A percentile compares a stretch with the other conserved stretches of the same genome.
These are phyloP conservation scores for Capronia americana DNA, from an alignment of 2,329 filamentous ascomycete genomes.

Conservation along the genomic window DNA sequence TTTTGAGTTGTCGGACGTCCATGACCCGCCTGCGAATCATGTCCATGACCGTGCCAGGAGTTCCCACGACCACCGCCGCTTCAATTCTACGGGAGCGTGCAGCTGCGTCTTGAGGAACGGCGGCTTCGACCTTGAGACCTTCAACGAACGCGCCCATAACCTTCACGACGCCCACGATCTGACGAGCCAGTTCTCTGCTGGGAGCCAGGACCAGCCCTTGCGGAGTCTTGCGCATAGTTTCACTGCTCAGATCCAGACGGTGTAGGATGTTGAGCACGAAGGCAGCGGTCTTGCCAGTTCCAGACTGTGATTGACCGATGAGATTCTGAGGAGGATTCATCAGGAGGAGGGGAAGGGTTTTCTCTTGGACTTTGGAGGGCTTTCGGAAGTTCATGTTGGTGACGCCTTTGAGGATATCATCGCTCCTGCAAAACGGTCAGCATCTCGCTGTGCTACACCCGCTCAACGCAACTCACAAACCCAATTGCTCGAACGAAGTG, in stretches of 20 bases:
- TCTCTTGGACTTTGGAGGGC: conserved; percentile 97
- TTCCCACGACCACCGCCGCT: conserved; percentile 85
- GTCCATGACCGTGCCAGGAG: conserved; percentile 90
- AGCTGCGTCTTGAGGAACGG: conserved; percentile 76
- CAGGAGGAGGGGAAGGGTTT: conserved; percentile 87
- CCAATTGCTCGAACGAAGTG: conserved; percentile 81
- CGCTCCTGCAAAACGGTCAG: conserved; percentile 30
- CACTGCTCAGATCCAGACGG: conserved; percentile 75
- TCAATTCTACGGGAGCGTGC: conserved; percentile 72
- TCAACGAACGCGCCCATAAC: conserved; percentile 85
- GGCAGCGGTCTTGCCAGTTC: conserved; percentile 96
- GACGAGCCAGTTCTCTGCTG: conserved; percentile 90
- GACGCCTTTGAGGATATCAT: conserved; percentile 74
- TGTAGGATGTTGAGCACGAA: conserved; percentile 92
- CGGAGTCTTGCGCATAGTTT: conserved; percentile 63
- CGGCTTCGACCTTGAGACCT: conserved; percentile 76
- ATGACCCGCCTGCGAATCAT: conserved; percentile 79
- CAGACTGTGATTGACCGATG: conserved; percentile 98
- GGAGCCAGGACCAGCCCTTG: conserved; percentile 91
- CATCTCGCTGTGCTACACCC: not conserved
- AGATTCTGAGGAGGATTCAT: conserved; percentile 87
- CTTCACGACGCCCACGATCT: conserved; percentile 85
- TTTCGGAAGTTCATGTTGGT: conserved; percentile 85
- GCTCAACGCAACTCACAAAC: conserved; percentile 67
- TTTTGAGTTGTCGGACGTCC: conserved; percentile 72